These are phyloP conservation scores for Zygoascus sp. DNA, from an alignment of 1,139 yeast genomes.

Conservation along the genomic window DNA sequence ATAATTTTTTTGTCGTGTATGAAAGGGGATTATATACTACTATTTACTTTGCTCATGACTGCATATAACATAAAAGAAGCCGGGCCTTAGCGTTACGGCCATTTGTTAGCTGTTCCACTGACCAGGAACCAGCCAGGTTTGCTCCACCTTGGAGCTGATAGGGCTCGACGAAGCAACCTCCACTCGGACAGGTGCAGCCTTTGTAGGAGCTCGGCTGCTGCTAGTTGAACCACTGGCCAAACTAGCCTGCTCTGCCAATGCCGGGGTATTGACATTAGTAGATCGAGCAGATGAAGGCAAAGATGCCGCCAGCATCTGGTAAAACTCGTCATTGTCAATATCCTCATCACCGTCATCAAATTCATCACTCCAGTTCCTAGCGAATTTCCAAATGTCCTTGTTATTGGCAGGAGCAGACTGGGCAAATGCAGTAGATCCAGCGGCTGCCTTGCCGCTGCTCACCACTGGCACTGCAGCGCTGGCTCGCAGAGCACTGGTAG, in stretches of 20 bases:
- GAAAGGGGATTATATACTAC: constrained; percentile 4
- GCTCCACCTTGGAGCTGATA: not conserved
- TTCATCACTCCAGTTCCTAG: constrained; percentile 35
- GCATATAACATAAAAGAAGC: constrained; percentile 1
- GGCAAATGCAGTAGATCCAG: constrained; percentile 3
- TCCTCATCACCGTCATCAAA: constrained; percentile 31
- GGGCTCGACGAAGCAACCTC: constrained; percentile 3
- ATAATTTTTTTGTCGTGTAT: constrained; percentile 1
- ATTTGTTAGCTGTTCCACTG: not conserved
- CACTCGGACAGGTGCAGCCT: not conserved
- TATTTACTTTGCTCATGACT: not conserved
- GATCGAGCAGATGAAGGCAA: constrained; percentile 13
- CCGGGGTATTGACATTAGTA: constrained; percentile 1
- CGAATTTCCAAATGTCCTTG: constrained; percentile 29
- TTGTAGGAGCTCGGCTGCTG: not conserved
- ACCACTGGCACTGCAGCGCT: constrained; percentile 11
- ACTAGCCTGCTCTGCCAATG: constrained; percentile 5
- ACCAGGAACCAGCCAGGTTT: constrained; percentile 1
- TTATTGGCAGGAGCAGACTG: constrained; percentile 20
- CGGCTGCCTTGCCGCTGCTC: not conserved
- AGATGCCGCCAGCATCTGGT: constrained; percentile 16
- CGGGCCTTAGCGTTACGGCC: no score
- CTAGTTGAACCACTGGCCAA: not conserved
- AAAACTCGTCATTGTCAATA: constrained; percentile 17
- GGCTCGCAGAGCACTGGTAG: constrained; percentile 9